Evolutionary conservation across 768 basidiomycete genomes (phyloP).

Genomic region (Podaxis rugospora): DNA sequence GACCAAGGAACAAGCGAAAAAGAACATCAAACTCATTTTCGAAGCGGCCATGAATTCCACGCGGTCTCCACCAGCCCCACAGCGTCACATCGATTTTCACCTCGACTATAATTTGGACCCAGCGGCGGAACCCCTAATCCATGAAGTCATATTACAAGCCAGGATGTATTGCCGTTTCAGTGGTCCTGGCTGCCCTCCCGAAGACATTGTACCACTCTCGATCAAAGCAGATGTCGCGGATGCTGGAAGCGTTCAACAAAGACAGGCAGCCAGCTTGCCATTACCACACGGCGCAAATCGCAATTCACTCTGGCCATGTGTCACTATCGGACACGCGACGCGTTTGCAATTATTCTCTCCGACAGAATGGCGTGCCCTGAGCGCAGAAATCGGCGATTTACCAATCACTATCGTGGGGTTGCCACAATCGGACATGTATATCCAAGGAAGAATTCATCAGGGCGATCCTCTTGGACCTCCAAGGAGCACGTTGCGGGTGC

Average conservation of each 20-base stretch:
- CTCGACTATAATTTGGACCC: conserved; percentile 63
- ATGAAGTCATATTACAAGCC: conserved; percentile 43
- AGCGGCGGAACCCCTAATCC: conserved; percentile 46
- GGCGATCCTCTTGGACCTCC: conserved; percentile 37
- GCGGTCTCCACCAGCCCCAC: not conserved
- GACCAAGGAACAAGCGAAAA: conserved; percentile 38
- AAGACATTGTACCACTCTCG: conserved; percentile 10
- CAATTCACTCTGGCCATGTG: conserved; percentile 23
- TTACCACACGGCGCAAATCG: conserved; percentile 17
- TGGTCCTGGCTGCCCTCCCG: conserved; percentile 4
- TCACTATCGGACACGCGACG: conserved; percentile 60
- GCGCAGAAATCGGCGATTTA: conserved; percentile 34
- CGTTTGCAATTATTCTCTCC: conserved; percentile 48
- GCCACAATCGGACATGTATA: conserved; percentile 65
- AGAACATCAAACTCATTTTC: conserved; percentile 51
- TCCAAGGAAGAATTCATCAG: conserved; percentile 47
- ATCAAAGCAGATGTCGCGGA: not conserved
- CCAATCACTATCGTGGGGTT: conserved; percentile 53
- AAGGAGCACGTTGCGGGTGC: conserved; percentile 52
- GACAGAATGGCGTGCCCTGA: conserved; percentile 40
- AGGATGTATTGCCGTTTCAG: conserved; percentile 14
- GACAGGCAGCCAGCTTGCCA: not conserved
- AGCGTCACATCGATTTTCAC: conserved; percentile 54
- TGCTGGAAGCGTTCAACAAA: conserved; percentile 11
- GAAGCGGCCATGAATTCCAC: conserved; percentile 31